Evolutionary conservation across 441 rosid genomes (phyloP).

Genomic region (Populus tomentosa): DNA sequence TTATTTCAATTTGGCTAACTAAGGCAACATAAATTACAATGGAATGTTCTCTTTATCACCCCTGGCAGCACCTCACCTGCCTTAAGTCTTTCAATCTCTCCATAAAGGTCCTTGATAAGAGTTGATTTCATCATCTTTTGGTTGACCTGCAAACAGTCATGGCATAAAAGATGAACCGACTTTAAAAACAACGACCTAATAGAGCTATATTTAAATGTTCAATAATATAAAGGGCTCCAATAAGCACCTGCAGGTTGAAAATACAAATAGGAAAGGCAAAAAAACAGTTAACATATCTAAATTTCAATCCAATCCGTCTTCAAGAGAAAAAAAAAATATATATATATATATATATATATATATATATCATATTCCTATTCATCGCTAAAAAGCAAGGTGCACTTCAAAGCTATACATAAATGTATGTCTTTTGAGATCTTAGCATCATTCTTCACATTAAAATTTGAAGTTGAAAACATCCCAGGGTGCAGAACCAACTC

Average conservation of each 20-base stretch:
- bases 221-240: not conserved
- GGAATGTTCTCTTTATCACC: not conserved
- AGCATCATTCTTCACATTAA: not conserved
- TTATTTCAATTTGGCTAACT: not conserved
- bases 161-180: constrained; percentile 1
- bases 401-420: not conserved
- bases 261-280: too few relatives aligned
- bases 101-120: constrained; percentile 94
- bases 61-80: constrained; percentile 51
- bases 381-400: not conserved
- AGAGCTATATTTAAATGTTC: not conserved
- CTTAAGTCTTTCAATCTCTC: constrained; percentile 98
- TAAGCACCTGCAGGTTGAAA: not conserved
- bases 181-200: not conserved
- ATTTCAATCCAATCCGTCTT: too few relatives aligned
- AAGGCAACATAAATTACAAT: not conserved
- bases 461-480: not conserved
- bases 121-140: constrained; percentile 99
- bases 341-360: too few relatives aligned
- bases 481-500: not conserved
- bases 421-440: not conserved
- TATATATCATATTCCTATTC: too few relatives aligned
- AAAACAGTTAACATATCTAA: too few relatives aligned
- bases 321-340: too few relatives aligned
- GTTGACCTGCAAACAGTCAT: constrained; percentile 51